Evolutionary conservation across 306 rosid genomes (phyloP), one percentile per base, ranked within the genome.

Genomic region (Castanopsis chinensis): DNA sequence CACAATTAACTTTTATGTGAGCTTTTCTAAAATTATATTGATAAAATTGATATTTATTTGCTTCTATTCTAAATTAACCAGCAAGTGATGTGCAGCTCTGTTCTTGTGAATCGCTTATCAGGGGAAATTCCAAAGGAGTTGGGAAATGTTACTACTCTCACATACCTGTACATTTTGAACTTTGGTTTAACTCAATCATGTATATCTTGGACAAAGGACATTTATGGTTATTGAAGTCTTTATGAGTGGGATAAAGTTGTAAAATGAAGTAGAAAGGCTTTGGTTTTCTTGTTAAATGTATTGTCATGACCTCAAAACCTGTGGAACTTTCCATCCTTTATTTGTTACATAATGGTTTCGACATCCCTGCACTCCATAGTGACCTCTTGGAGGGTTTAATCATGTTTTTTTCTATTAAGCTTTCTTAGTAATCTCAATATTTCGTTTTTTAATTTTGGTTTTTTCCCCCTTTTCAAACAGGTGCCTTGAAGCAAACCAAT

Each of bases 91-190:
- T 76, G 79, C 84, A 80, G 87, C 52, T 76, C 81, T 72, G 72
- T 80, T 23, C 27, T 18, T 19, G 87, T 59, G 59, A 84, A 84
- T 41, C 79, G 68, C 27, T 49, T 84, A 51, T 76, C 79, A 0
- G 84, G 87, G 18, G 32, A 65, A 67, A 77, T 84, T 64, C 87
- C 84, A 12, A 84, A 30, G 73, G 84, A 65, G 37, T 80, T 81
- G 82, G 84, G 87, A 65, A 65, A 43, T 27, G 54, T 80, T 3
- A 60, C 73, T 5, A 76, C 45, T 80, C 87, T 84, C 23, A 54
- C 67, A 6, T 76, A 72, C 74, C 27, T 84, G 87, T 84, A 84
- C 6, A 79, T 23, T 41, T 70, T 41, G 19, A 19, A 11, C 6
- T 68, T 37, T 35, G 53, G 53, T 32, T 20, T 18, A 7, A 18